Evolutionary conservation across 1,284 basidiomycete genomes (phyloP).

Genomic region (Coriolopsis trogii): DNA sequence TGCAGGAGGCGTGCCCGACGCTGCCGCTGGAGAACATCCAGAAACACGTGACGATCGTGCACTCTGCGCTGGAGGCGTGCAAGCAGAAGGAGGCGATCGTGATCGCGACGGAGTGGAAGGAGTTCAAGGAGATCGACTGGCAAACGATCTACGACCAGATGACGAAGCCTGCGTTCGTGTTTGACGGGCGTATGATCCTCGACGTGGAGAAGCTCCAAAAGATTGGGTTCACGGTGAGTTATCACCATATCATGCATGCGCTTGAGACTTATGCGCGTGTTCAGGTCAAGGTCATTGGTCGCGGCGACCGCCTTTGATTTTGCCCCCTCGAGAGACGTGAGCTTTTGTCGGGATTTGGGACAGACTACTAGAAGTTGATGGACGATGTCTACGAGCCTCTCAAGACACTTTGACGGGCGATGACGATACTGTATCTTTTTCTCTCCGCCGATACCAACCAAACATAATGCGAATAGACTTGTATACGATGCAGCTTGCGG

Average conservation of each 20-base stretch:
- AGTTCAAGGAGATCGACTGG: slow-evolving; percentile 95
- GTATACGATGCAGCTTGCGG: not conserved
- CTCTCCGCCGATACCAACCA: slow-evolving; percentile 11
- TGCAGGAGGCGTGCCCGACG: slow-evolving; percentile 66
- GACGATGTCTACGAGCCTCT: slow-evolving; percentile 7
- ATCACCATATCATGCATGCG: not conserved
- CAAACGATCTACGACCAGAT: slow-evolving; percentile 81
- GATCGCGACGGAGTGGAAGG: slow-evolving; percentile 94
- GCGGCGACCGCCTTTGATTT: slow-evolving; percentile 29
- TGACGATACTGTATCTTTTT: slow-evolving; percentile 7
- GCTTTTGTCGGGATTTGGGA: not conserved
- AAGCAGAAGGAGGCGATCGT: slow-evolving; percentile 90
- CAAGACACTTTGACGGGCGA: not conserved
- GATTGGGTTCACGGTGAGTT: slow-evolving; percentile 91
- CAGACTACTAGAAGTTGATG: slow-evolving; percentile 2
- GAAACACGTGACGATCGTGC: slow-evolving; percentile 82
- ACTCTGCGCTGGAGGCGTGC: slow-evolving; percentile 86
- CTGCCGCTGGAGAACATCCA: slow-evolving; percentile 73
- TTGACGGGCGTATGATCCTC: slow-evolving; percentile 89
- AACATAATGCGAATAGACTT: slow-evolving; percentile 4
- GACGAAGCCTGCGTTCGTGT: slow-evolving; percentile 96
- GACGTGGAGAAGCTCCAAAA: slow-evolving; percentile 78
- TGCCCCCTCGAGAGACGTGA: too few species aligned
- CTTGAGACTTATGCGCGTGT: slow-evolving; percentile 22
- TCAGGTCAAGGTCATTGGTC: slow-evolving; percentile 36